Percentiles rank a stretch among this genome's conserved stretches.
These are phyloP conservation scores for Groenewaldozyma tartarivorans DNA, from an alignment of 805 yeast genomes.

Conservation along the genomic window DNA sequence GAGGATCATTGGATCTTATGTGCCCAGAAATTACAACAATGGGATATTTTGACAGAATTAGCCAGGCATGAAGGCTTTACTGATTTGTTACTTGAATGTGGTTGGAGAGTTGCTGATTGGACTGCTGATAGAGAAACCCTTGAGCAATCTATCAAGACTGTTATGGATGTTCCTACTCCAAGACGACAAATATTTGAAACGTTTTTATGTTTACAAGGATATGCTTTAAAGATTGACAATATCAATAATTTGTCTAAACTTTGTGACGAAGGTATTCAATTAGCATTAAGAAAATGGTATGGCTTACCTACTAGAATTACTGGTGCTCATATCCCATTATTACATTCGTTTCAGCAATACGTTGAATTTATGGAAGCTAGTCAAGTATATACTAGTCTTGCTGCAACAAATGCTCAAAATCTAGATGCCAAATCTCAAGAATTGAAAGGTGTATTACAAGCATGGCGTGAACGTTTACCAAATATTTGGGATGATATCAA, in stretches of 20 bases:
- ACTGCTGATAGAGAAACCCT: constrained; percentile 87
- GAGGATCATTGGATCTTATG: constrained; percentile 98
- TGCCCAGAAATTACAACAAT: constrained; percentile 93
- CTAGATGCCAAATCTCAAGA: constrained; percentile 91
- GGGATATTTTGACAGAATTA: constrained; percentile 94
- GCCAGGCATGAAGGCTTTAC: constrained; percentile 98
- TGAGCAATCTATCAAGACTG: constrained; percentile 88
- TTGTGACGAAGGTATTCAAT: constrained; percentile 94
- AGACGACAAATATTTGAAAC: constrained; percentile 94
- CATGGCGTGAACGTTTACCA: constrained; percentile 97
- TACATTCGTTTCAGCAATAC: constrained; percentile 94
- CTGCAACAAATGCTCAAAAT: constrained; percentile 85
- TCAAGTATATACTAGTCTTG: constrained; percentile 80
- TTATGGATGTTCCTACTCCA: constrained; percentile 98
- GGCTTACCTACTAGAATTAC: constrained; percentile 64
- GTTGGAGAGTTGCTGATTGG: constrained; percentile 99
- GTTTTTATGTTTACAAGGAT: constrained; percentile 84
- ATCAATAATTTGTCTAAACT: constrained; percentile 74
- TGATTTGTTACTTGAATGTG: constrained; percentile 91
- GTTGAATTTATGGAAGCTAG: constrained; percentile 97
- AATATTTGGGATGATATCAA: constrained; percentile 96
- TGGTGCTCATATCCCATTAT: constrained; percentile 76
- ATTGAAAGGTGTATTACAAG: constrained; percentile 85
- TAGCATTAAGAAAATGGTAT: constrained; percentile 88
- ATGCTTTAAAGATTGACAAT: constrained; percentile 81